Base-by-base conservation (phyloP, 73 alveolate genomes). In the Symbiodinium pilosum region DNA sequence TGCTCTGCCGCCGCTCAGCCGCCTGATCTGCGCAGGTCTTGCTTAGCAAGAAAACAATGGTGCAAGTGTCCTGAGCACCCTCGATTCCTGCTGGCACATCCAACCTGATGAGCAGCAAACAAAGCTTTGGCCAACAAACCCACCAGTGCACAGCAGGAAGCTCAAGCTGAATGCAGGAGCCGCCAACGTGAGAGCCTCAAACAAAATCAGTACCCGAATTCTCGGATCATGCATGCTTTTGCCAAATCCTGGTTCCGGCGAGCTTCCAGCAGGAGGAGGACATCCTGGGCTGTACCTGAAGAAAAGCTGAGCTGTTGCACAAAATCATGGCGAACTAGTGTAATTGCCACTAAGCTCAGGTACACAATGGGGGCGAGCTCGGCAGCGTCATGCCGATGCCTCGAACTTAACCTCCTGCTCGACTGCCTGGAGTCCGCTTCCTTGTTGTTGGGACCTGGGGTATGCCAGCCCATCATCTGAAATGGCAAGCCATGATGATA, bases 121-220 rank as follows among this genome's bases (percentile, higher is more conserved):
- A 28, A 64, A 64, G 81, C 81, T 38, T 64, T 20, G 81, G 81
- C 41, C 81, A 64, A 14, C n/a, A n/a, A n/a, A n/a, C n/a, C n/a
- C n/a, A 47, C 59, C 6, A 47, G 59, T 6, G 59, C 6, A 47
- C 59, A 47, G 59, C 14, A 47, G 38, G 81, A 9, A 64, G 34
- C 81, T 64, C 81, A 2, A 64, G 81, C 81, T 64, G 81, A n/a
- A 64, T 64, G 81, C 81, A 64, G 34, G 81, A 64, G 81, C 81
- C 81, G 38, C 81, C 81, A 34, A 38, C 81, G 34, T 64, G 81
- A 64, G 81, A 28, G 81, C 81, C 81, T 64, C 81, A 38, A 14
- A 47, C n/a, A n/a, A n/a, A n/a, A n/a, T n/a, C n/a, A n/a, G n/a
- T n/a, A n/a, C n/a, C n/a, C n/a, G n/a, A n/a, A n/a, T n/a, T n/a